Base-by-base conservation (phyloP, 768 basidiomycete species). In the Psilocybe tampanensis region DNA sequence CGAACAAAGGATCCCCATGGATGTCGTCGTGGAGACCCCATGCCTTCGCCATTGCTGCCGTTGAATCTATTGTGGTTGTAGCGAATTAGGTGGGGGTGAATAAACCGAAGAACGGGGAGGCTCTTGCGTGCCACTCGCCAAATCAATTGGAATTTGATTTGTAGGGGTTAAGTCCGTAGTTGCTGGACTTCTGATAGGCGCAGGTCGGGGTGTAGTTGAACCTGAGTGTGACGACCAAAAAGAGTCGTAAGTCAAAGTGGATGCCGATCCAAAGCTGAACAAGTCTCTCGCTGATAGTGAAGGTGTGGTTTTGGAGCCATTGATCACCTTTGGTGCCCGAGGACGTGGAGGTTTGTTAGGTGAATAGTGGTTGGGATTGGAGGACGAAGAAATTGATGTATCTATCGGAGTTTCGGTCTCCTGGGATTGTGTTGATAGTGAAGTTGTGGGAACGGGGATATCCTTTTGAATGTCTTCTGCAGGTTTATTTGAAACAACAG, bases 141-240 rank as follows among this genome's bases (percentile, higher is more conserved):
- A 61, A 52, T 58, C 60, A 44, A 56, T 58, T 23, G 61, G 53
- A 51, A 54, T 52, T 26, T 58, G 58, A 32, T 56, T 59, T 24
- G 54, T 54, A 6, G 56, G 42, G 18, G 23, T 22, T 34, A 19
- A 42, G 9, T 62, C 60, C 17, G 52, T 18, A 24, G 51, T 17
- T 18, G 26, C 33, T 17, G 61, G 33, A 36, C 29, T 17, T 44
- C 57, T 54, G 29, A 47, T 19, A 44, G 61, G 55, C 21, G 50
- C 48, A 36, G 59, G 59, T 47, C 59, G 47, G 44, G 62, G 58
- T n/a, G 63, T 60, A 2, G 56, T 61, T 43, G 65, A 56, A 22
- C 62, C 66, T 36, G 80, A 70, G 57, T 84, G 82, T 7, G 81
- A 75, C 1, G 84, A 84, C 85, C 84, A 86, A 63, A 86, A 86